A percentile compares a stretch with the other conserved stretches of the same genome.
Evolutionary conservation across 208 protist species (phyloP).

Genomic region (Leishmania braziliensis): DNA sequence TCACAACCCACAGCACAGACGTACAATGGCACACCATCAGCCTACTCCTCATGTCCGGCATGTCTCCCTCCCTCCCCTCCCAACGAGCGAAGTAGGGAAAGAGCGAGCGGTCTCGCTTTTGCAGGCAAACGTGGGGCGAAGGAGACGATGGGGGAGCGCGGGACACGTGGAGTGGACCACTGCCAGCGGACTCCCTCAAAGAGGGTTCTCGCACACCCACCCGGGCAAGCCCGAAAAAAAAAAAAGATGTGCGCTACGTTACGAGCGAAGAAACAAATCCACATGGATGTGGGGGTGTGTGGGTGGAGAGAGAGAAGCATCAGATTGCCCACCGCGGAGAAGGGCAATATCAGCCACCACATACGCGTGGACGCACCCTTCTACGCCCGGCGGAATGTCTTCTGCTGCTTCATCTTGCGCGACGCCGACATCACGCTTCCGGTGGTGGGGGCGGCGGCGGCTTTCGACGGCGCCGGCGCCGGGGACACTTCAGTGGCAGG

Average conservation of each 20-base stretch:
- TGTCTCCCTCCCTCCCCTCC: not conserved
- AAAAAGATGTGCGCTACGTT: not conserved
- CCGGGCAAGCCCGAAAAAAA: too few relatives aligned
- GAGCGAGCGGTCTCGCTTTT: not conserved
- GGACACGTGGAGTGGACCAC: not conserved
- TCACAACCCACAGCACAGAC: not conserved
- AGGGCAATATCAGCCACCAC: not conserved
- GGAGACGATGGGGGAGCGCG: not conserved
- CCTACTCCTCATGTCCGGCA: not conserved
- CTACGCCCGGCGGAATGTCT: conserved; percentile 13
- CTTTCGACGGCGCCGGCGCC: not conserved
- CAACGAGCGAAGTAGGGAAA: not conserved
- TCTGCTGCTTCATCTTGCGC: conserved; percentile 30
- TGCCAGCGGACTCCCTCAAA: not conserved
- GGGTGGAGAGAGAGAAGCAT: not conserved
- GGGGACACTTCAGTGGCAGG: not conserved
- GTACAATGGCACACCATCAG: not conserved
- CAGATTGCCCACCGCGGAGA: not conserved
- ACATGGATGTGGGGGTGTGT: too few relatives aligned
- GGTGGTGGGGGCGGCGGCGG: not conserved
- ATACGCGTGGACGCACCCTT: not conserved
- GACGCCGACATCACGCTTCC: conserved; percentile 15
- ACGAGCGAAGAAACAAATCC: not conserved
- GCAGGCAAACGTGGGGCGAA: not conserved
- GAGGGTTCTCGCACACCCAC: not conserved